Base-by-base conservation (phyloP, 2,329 filamentous ascomycete species). In the Fusarium hainanense region DNA sequence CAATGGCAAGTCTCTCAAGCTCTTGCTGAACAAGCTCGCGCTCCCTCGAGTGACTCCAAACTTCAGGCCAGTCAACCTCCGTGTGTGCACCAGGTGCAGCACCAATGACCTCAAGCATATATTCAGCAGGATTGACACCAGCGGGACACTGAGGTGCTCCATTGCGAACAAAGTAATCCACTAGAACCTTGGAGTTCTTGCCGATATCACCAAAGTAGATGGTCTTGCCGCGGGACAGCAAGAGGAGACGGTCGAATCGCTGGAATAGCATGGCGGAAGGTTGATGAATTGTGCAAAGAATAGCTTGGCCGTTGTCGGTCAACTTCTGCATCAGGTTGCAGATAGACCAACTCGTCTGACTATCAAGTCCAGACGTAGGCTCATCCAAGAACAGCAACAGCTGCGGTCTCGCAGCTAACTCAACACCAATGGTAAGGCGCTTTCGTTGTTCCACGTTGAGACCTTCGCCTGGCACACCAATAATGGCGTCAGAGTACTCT, bases 181-280 rank as follows among this genome's bases (percentile, higher is more conserved):
- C 82, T 63, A 91, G 75, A 3, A 80, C 84, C 10, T 79, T 78
- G 0, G 87, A 88, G 67, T 88, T 84, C 3, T 84, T 74, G 2
- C 89, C 89, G 30, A 91, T 86, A 2, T 90, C 85, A 23, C 89
- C 89, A 74, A 90, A 91, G 75, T 91, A 91, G 7, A 90, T 88
- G 0, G 88, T 90, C 72, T 83, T 86, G 2, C 89, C 89, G 30
- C 88, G 83, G 13, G 87, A 87, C 3, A 91, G 80, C 71, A 91
- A 85, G 2, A 90, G 78, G 1, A 90, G 80, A 11, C 84, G 84
- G 63, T 90, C 88, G 54, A 90, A 85, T 34, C 82, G 79, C 54
- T 82, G 79, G 71, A 86, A 86, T 6, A 86, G 72, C 63, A 84
- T 80, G 0, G 83, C 83, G 3, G 79, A 82, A 1, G 85, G 85